Base-by-base conservation (phyloP, 257 asterid species). In the Nicotiana tabacum region DNA sequence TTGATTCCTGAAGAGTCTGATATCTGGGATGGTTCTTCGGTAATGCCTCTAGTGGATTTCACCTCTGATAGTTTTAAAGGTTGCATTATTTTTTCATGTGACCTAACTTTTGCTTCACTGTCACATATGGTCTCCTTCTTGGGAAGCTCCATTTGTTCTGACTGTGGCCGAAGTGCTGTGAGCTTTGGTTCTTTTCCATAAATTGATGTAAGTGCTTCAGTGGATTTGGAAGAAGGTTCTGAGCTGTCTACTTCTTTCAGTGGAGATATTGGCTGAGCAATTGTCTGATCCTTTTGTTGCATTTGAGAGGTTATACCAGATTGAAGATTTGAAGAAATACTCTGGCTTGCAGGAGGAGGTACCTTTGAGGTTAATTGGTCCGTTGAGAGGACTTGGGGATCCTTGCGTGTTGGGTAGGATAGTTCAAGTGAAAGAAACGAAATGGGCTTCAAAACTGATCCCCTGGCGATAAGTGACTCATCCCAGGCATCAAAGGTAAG, bases 301-400 rank as follows among this genome's bases (percentile, higher is more conserved):
- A 0, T 46, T 84, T 77, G 70, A 62, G 77, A 61, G 4, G 62
- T 58, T 53, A 62, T 53, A 21, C 57, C 82, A 64, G 88, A 61
- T 84, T 85, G 92, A 77, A 85, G 72, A 78, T 77, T 76, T 53
- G 93, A 39, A 84, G 91, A 17, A 48, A 86, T 39, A 39, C 48
- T 77, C 64, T 76, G 87, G 72, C 85, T 88, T 17, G 88, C 88
- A 77, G 87, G 65, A 65, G 10, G 87, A 81, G 90, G 53, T 16
- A 83, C 69, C 2, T 43, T 82, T 80, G 86, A 70, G 51, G 87
- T 76, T 16, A 67, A 80, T 43, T 70, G 66, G 16, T 85, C 39
- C 9, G 81, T 77, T 53, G 80, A 56, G 30, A 66, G 83, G 80
- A 87, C 37, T 57, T 77, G 84, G 78, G 87, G 60, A 48, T 80